Base-by-base conservation (phyloP, 306 rosid species). In the Hippophae gyantsensis region DNA sequence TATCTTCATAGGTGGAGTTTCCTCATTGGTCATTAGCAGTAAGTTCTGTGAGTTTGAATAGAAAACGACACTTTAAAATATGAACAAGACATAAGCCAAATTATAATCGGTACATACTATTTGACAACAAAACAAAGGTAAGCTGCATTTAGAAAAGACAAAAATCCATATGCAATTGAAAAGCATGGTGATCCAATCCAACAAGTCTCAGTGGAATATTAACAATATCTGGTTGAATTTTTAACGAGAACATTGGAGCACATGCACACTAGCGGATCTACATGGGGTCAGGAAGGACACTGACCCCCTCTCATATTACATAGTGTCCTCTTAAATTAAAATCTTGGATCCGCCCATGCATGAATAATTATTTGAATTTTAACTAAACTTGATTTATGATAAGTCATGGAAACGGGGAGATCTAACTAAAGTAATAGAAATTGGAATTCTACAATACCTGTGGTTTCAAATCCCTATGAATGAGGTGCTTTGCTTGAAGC, bases 391-490 rank as follows among this genome's bases (percentile, higher is more conserved):
- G 38, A 32, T 32, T 11, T 48, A 32, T 56, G 56, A 54, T 14
- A 14, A 32, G n/a, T 43, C 45, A 60, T 54, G 50, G 54, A 10
- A 41, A 50, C 9, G 42, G 52, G 8, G 41, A 57, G 25, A 73
- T 48, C 60, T 43, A 25, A 52, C 48, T 63, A 32, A 64, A 62
- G 32, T 14, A 14, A 47, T 32, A n/a, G 41, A 58, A 45, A 40
- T 45, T 40, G 43, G 57, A 54, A 46, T 41, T 47, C 10, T 48
- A 32, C 56, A 54, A 54, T 77, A 92, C 99, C 99, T 86, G 97
- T 9, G 99, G 99, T 64, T 93, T 93, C 48, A 93, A 79, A 86
- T 93, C 99, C 60, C 99, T 79, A 66, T 93, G 99, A 71, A 93
- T 93, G 69, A 93, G 95, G 64, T 86, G 80, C 60, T 84, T 82